Conservation (phyloP, 2,329 filamentous ascomycete species). For the Diaporthe helianthi region DNA sequence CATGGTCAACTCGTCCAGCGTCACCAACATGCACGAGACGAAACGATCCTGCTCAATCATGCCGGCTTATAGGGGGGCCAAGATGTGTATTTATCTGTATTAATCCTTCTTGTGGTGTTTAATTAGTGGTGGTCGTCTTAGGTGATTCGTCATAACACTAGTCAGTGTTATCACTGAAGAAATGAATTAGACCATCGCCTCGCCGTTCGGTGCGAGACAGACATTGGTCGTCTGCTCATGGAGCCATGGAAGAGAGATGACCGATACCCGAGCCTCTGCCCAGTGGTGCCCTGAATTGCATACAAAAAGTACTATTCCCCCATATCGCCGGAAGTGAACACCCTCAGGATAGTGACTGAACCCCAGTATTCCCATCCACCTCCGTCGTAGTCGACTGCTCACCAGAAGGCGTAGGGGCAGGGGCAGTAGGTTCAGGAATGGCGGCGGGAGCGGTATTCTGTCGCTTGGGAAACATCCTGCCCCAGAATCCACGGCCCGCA, state of each 20-base stretch:
- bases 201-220: background rate
- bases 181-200: constrained; percentile 11
- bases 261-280: background rate
- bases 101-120: background rate
- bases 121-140: constrained; percentile 9
- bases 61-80: background rate
- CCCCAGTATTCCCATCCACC: background rate
- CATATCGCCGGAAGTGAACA: too few relatives aligned
- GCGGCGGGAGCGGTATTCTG: background rate
- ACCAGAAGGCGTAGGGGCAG: background rate
- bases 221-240: background rate
- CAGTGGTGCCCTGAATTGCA: too few relatives aligned
- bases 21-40: background rate
- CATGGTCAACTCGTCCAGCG: background rate
- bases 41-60: background rate
- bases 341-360: background rate
- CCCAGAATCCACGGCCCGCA: constrained; percentile 23
- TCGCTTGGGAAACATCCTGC: constrained; percentile 24
- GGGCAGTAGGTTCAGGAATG: background rate
- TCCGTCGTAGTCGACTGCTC: background rate
- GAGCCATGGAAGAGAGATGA: background rate
- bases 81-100: background rate
- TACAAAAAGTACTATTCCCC: too few relatives aligned
- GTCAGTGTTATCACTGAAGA: background rate
- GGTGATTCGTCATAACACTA: constrained; percentile 19